Evolutionary conservation across 2,329 filamentous ascomycete species (phyloP), one percentile per base, ranked within the genome.

Genomic region (Myriangium duriaei): DNA sequence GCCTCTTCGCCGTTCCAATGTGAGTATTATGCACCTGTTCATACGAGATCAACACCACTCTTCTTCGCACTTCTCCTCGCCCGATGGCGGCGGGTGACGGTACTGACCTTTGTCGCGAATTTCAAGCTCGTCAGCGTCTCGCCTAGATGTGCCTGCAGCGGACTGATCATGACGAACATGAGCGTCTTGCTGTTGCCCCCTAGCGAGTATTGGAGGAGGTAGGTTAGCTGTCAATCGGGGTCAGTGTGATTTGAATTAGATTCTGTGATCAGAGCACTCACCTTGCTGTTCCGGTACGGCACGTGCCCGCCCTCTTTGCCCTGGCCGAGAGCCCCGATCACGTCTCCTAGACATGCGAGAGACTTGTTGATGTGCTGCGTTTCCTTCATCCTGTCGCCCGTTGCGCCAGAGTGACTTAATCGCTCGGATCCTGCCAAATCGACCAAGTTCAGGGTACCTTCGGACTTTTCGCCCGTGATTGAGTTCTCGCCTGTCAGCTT

Each of bases 141-240:
- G 52, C 80, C 81, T 47, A 95, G 67, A 63, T 96, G 91, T 4
- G 78, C 81, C 63, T 92, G 83, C 42, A 96, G 66, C 21, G 91
- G 91, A 49, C 81, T 91, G 40, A 94, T 82, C 87, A 96, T 96
- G 57, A 96, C 85, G 58, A 98, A 94, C 91, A 98, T 98, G 51
- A 98, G 78, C 1, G 91, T 98, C 64, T 95, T 93, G 49, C 81
- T 91, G 16, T 49, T 95, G 11, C 91, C 91, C 3, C 91, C 88
- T 5, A 98, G 68, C 3, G 85, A 94, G 55, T 91, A 92, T 72
- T 96, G 85, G 26, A 98, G 71, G 32, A 98, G 71, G 54, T 95
- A 93, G 6, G 91, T 98, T 47, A 98, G 71, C 72, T 81, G 34
- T n/a, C 13, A 16, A 31, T 16, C 9, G 30, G 6, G 24, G 35